Evolutionary conservation across 2,329 filamentous ascomycete genomes (phyloP).

Genomic region (Penicillium brevicompactum): DNA sequence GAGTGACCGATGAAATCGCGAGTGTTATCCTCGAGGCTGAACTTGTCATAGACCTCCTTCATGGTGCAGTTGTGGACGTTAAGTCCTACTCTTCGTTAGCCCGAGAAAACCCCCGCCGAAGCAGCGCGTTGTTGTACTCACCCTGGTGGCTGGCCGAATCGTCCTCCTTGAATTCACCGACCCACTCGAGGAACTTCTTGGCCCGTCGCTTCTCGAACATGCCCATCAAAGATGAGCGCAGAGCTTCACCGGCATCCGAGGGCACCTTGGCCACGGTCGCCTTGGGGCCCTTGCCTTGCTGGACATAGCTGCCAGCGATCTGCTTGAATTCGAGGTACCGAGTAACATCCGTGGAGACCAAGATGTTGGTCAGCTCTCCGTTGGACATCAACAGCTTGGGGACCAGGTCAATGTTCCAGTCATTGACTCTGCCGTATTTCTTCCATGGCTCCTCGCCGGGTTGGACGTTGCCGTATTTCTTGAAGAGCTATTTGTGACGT

Average conservation of each 20-base stretch:
- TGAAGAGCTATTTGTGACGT: constrained; percentile 74
- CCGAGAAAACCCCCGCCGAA: neutral
- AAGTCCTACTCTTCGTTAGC: constrained; percentile 61
- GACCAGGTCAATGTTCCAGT: constrained; percentile 99
- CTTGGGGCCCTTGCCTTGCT: constrained; percentile 79
- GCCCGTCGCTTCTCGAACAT: constrained; percentile 97
- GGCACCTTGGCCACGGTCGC: constrained; percentile 96
- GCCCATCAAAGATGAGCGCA: constrained; percentile 92
- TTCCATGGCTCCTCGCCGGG: constrained; percentile 91
- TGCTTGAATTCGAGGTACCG: constrained; percentile 91
- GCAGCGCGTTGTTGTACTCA: constrained; percentile 46
- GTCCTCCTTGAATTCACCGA: constrained; percentile 79
- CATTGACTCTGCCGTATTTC: constrained; percentile 92
- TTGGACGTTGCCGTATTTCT: constrained; percentile 85
- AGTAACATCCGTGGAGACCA: constrained; percentile 92
- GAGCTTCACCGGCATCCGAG: constrained; percentile 85
- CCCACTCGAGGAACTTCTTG: constrained; percentile 95
- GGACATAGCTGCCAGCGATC: constrained; percentile 94
- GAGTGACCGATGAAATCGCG: constrained; percentile 97
- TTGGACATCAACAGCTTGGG: constrained; percentile 99
- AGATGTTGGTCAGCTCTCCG: constrained; percentile 96
- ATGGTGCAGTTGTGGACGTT: constrained; percentile 79
- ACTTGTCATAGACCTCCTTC: constrained; percentile 99
- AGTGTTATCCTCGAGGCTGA: constrained; percentile 83
- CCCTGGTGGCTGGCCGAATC: constrained; percentile 89